A percentile compares a stretch with the other conserved stretches of the same genome.
phyloP scores from a whole-genome alignment of 2,329 filamentous ascomycete genomes.

The Fusarium nygamai region DNA sequence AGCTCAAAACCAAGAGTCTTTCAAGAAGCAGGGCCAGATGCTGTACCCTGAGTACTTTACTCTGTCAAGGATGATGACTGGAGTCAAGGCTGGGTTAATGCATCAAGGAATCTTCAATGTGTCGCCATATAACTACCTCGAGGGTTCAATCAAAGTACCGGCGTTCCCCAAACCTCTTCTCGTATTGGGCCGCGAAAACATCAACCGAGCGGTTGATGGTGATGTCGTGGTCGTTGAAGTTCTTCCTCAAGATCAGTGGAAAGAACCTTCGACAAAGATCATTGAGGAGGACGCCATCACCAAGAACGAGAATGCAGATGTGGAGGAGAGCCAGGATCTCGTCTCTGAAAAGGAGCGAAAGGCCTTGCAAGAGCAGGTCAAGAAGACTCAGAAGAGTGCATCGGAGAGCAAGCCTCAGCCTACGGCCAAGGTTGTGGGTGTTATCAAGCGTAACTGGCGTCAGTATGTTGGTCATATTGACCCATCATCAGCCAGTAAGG shows the following conservation, averaged over 20 bases:
- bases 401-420: conserved; percentile 85
- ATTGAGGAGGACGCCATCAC: conserved; percentile 93
- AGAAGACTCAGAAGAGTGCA: conserved; percentile 79
- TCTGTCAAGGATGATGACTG: conserved; percentile 93
- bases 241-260: conserved; percentile 95
- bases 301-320: conserved; percentile 92
- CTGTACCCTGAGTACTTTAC: conserved; percentile 92
- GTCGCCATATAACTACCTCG: conserved; percentile 97
- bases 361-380: conserved; percentile 91
- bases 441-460: conserved; percentile 96
- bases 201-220: conserved; percentile 91
- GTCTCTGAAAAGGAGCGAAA: conserved; percentile 88
- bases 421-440: conserved; percentile 89
- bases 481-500: conserved; percentile 80
- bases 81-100: conserved; percentile 85
- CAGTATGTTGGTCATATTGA: conserved; percentile 98
- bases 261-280: conserved; percentile 92
- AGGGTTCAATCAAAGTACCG: conserved; percentile 89
- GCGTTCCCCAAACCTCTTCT: conserved; percentile 90
- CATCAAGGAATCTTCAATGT: conserved; percentile 97
- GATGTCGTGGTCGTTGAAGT: conserved; percentile 95
- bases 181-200: conserved; percentile 91
- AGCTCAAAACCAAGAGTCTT: conserved; percentile 73
- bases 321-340: conserved; percentile 78
- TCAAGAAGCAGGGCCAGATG: conserved; percentile 70